Evolutionary conservation across 495 filamentous ascomycete species (phyloP), one percentile per base, ranked within the genome.

Genomic region (Xylaria grammica): DNA sequence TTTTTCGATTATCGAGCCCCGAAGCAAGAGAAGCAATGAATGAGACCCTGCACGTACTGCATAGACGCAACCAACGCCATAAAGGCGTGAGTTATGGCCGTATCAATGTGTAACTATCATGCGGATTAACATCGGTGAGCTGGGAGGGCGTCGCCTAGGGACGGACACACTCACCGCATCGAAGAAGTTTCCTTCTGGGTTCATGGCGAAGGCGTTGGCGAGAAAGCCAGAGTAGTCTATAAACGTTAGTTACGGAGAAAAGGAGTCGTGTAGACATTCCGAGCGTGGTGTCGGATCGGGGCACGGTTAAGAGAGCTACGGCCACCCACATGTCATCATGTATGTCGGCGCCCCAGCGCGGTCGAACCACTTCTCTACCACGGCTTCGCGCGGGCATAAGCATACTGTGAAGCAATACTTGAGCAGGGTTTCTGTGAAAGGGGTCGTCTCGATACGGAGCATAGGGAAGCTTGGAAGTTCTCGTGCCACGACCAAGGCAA

Each of bases 321-420:
- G 13, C 15, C 5, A 45, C 65, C 59, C 59, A 69, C 71, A 74
- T 53, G 69, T 72, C 32, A 72, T 74, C 63, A 74, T 51, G 58
- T 74, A 74, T 15, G 71, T 74, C 17, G 71, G 71, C 26, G 61
- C 67, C 30, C 67, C 67, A 30, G 63, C 48, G 1, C 67, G 69
- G 27, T 74, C 67, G 22, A 72, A 74, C 69, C 69, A 74, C 38
- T 67, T 74, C 60, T 74, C 69, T 2, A 74, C 63, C 17, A 60
- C 50, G 11, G 63, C 50, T 50, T 74, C 69, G 9, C 65, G 69
- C n/a, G 71, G 69, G 46, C 69, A 68, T 60, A 74, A 62, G 45
- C 71, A 74, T 30, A 74, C 69, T 27, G 71, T 70, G 65, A 74
- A 72, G 19, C 71, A 74, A 61, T 74, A 72, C 54, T 74, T 72